Evolutionary conservation across 768 basidiomycete genomes (phyloP).

Genomic region (Mycena chlorophos): DNA sequence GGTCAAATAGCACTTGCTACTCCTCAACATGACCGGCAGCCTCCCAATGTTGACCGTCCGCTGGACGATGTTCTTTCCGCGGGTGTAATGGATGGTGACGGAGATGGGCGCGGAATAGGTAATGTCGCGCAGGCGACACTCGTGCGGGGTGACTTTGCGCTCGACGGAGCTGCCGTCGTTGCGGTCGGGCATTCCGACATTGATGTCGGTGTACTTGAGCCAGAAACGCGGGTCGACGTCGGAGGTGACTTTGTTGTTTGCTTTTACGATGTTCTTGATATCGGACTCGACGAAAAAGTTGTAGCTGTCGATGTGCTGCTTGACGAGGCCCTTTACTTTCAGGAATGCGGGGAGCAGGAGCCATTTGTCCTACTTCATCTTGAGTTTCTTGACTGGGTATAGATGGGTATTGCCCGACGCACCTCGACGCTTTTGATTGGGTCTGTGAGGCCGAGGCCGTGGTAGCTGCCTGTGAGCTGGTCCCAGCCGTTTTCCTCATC

Average conservation of each 20-base stretch:
- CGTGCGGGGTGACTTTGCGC: constrained; percentile 89
- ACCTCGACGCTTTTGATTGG: constrained; percentile 91
- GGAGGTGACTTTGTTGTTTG: constrained; percentile 91
- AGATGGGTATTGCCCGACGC: constrained; percentile 29
- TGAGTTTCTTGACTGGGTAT: constrained; percentile 11
- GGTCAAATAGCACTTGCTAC: constrained; percentile 90
- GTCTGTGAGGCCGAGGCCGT: constrained; percentile 80
- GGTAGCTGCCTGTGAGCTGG: constrained; percentile 58
- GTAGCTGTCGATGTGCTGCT: constrained; percentile 98
- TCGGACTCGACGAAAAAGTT: constrained; percentile 98
- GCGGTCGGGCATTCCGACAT: constrained; percentile 88
- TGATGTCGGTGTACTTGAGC: constrained; percentile 95
- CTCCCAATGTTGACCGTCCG: constrained; percentile 88
- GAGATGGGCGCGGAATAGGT: constrained; percentile 92
- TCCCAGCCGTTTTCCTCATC: constrained; percentile 57
- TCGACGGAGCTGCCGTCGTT: constrained; percentile 80
- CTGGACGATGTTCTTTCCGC: constrained; percentile 86
- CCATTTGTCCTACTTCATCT: constrained; percentile 99
- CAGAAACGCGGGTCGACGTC: constrained; percentile 97
- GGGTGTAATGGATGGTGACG: constrained; percentile 93
- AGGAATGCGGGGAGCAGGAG: constrained; percentile 93
- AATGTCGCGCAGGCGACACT: constrained; percentile 93
- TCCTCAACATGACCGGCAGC: constrained; percentile 94
- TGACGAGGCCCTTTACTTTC: constrained; percentile 96
- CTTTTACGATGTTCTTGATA: constrained; percentile 93